Base-by-base conservation (phyloP, 495 filamentous ascomycete species). In the Tuber indicum region DNA sequence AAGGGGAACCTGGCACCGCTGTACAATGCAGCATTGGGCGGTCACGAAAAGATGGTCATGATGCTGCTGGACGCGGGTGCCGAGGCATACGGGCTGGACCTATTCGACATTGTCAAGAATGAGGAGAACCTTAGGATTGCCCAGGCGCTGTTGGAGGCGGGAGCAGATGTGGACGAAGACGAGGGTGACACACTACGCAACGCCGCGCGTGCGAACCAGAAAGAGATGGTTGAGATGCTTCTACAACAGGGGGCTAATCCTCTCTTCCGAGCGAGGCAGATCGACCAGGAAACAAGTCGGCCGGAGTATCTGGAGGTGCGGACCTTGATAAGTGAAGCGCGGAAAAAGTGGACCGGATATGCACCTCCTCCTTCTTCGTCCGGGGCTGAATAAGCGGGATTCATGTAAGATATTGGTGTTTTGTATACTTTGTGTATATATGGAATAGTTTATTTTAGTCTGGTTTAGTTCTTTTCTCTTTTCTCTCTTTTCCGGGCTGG, bases 131-230 rank as follows among this genome's bases (percentile, higher is more conserved):
- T 66, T n/a, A 36, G 12, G 58, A 43, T 76, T 19, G n/a, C 42
- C 19, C 49, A n/a, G 36, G 17, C 69, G 52, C 74, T 72, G 47
- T 47, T 72, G 17, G 62, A 72, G 21, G 36, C 43, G 8, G 74
- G 74, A 16, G 74, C 49, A 47, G 72, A 75, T 39, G n/a, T 75
- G 39, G 70, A 75, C 26, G 58, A 66, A 26, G 58, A 66, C 58
- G 58, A 36, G 3, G 58, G 58, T 1, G 26, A 66, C 36, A 66
- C 26, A 12, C 26, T 66, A 14, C 58, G 26, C 58, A 66, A 66
- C 32, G 58, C 26, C 36, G 58, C 58, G 12, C 58, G 58, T 8
- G 58, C 58, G 58, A 66, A 36, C 58, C 58, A 66, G 26, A 66
- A 36, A 36, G 58, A 32, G 32, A 66, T 66, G 58, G 58, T 66